Base-by-base conservation (phyloP, 768 basidiomycete species). In the Hypholoma sublateritium region DNA sequence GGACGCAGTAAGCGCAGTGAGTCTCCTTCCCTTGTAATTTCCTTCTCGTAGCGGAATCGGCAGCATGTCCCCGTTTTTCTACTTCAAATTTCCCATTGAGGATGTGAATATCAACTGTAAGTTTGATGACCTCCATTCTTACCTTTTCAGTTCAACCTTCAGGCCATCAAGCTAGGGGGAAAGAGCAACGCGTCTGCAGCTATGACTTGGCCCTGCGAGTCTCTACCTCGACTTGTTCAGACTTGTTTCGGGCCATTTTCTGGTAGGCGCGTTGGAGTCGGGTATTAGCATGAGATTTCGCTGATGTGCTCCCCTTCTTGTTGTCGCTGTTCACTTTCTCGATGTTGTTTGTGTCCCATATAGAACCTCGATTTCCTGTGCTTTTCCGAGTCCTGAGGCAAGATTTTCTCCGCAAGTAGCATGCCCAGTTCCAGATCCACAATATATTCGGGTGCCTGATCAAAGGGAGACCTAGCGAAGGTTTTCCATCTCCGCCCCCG, bases 401-500 rank as follows among this genome's bases (percentile, higher is more conserved):
- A n/a, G n/a, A n/a, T n/a, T n/a, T n/a, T n/a, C n/a, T n/a, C n/a
- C n/a, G n/a, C n/a, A n/a, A n/a, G n/a, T n/a, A n/a, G n/a, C n/a
- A n/a, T 1, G 95, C 94, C 45, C 97, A 88, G 66, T 98, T 94
- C 47, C 98, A 80, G 49, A 97, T 84, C 77, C n/a, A n/a, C n/a
- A n/a, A n/a, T n/a, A n/a, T n/a, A n/a, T n/a, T n/a, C n/a, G n/a
- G n/a, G n/a, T n/a, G n/a, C n/a, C n/a, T n/a, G n/a, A n/a, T n/a
- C n/a, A n/a, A n/a, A n/a, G n/a, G n/a, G n/a, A n/a, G n/a, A n/a
- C n/a, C n/a, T n/a, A n/a, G n/a, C n/a, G n/a, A n/a, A n/a, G n/a
- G n/a, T n/a, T n/a, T 98, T 98, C 77, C 87, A 91, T 76, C 97
- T 92, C 69, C 95, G 91, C 57, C 97, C 77, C 28, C 95, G 78